Percentiles rank a stretch among this genome's conserved stretches.
These are phyloP conservation scores for Candida qinlingensis DNA, from an alignment of 805 yeast genomes.

Conservation along the genomic window DNA sequence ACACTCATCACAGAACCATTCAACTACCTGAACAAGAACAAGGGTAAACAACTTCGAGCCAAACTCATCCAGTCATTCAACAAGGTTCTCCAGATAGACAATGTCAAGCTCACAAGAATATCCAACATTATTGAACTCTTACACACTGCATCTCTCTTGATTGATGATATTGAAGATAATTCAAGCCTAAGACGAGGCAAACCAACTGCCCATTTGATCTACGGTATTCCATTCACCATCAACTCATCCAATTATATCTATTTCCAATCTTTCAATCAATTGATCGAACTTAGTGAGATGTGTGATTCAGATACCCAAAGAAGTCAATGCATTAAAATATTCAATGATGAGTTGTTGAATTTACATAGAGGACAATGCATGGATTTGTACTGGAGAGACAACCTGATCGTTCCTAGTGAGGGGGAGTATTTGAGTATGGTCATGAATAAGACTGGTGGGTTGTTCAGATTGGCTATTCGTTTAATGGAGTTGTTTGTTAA, in stretches of 20 bases:
- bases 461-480: slow-evolving; percentile 69
- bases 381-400: slow-evolving; percentile 86
- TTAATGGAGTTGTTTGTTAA: slow-evolving; percentile 42
- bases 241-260: slow-evolving; percentile 82
- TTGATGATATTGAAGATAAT: slow-evolving; percentile 87
- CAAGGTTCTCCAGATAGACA: slow-evolving; percentile 40
- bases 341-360: slow-evolving; percentile 70
- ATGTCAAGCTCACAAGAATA: slow-evolving; percentile 32
- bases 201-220: slow-evolving; percentile 74
- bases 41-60: slow-evolving; percentile 23
- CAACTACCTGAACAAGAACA: slow-evolving; percentile 18
- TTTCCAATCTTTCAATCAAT: slow-evolving; percentile 58
- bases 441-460: slow-evolving; percentile 83
- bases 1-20: slow-evolving; percentile 20
- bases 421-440: slow-evolving; percentile 74
- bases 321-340: slow-evolving; percentile 33
- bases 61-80: slow-evolving; percentile 49
- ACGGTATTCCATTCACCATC: slow-evolving; percentile 74
- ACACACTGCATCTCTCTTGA: slow-evolving; percentile 61
- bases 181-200: slow-evolving; percentile 68
- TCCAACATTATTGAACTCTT: slow-evolving; percentile 49
- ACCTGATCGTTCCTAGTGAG: slow-evolving; percentile 50
- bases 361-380: slow-evolving; percentile 88
- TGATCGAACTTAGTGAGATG: slow-evolving; percentile 29
- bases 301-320: not conserved